Evolutionary conservation across 75 land plant species (phyloP), one percentile per base, ranked within the genome.

Genomic region (Picea glauca): DNA sequence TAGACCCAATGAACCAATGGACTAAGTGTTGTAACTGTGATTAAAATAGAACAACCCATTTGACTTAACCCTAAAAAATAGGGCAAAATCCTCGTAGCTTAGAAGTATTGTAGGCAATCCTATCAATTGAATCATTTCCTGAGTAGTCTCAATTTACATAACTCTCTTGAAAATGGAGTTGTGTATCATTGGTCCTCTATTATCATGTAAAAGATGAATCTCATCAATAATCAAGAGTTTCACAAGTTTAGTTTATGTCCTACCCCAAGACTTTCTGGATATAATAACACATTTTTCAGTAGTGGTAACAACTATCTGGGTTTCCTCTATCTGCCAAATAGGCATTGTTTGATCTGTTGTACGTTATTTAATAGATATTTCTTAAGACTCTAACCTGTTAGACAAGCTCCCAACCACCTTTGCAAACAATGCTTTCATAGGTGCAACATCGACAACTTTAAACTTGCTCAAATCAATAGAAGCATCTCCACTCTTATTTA

Each of bases 261-360:
- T 88, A 72, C 94, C 99, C 20, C 97, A 93, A 62, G 99, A 92
- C 80, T 96, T 96, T 57, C 99, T 81, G 4, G 99, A 94, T 13
- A 96, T 88, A 76, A 96, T 96, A 83, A 94, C 99, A 97, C 99
- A 96, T 82, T 96, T 96, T 84, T 96, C 98, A 77, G 99, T 93
- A 35, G 99, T 96, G 43, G 99, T 94, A 18, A 94, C 99, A 78
- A 96, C 94, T 57, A 96, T 91, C 75, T 96, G 99, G 15, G 95
- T 94, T 73, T 96, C 99, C 63, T 94, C 99, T 81, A 96, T 96
- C 80, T 96, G 91, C 64, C 90, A 87, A 43, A 93, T 90, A 40
- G 95, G 88, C 74, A 96, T 79, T 21, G 89, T 82, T 58, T 94
- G 95, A 79, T 96, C 98, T 76, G 97, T 95, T 85, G 98, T 92